phyloP scores from a whole-genome alignment of 345 rosid genomes.

The Carallia pectinifolia region DNA sequence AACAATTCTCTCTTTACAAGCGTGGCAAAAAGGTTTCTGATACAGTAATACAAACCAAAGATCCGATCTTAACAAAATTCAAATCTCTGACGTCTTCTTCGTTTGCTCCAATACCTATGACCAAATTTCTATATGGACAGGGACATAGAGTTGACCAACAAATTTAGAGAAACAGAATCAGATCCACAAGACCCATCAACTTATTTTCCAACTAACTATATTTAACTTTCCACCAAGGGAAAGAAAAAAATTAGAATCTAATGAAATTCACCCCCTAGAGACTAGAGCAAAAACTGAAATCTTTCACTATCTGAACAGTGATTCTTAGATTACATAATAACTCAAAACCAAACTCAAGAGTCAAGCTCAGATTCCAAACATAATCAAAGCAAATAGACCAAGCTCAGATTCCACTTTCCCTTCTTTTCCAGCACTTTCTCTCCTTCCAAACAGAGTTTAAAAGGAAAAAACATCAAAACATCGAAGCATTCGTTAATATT shows the following conservation, averaged over 20 bases:
- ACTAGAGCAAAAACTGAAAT: not conserved
- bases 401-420: not conserved
- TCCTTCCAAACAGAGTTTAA: not conserved
- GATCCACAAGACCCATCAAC: too few species aligned
- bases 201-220: too few species aligned
- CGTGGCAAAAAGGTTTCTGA: not conserved
- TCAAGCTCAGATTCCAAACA: slow-evolving; percentile 5
- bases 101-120: not conserved
- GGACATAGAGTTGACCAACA: not conserved
- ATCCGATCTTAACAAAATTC: not conserved
- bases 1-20: not conserved
- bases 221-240: too few species aligned
- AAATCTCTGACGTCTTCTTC: not conserved
- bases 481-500: not conserved
- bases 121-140: too few species aligned
- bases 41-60: not conserved
- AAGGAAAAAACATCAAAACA: not conserved
- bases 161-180: not conserved
- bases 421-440: slow-evolving; percentile 3
- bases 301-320: too few species aligned
- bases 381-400: not conserved
- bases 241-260: too few species aligned
- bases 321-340: not conserved
- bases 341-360: slow-evolving; percentile 15
- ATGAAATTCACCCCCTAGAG: too few species aligned